These are phyloP conservation scores for Botrytis porri DNA, from an alignment of 2,329 filamentous ascomycete species.

Conservation along the genomic window DNA sequence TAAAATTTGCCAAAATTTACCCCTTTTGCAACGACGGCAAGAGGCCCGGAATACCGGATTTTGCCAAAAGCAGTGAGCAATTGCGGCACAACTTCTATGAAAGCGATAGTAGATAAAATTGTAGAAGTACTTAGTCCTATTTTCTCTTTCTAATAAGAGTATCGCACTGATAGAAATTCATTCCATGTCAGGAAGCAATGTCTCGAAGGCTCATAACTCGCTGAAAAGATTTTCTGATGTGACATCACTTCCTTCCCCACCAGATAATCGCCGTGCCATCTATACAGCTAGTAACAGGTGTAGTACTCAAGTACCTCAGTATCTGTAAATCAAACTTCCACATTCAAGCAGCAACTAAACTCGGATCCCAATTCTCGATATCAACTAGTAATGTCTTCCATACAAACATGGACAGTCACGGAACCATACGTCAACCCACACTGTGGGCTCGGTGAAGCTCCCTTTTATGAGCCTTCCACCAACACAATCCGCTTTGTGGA, in stretches of 20 bases:
- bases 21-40: background rate
- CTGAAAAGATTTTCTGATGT: constrained; percentile 17
- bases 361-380: background rate
- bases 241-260: constrained; percentile 10
- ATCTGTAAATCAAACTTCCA: too few species aligned
- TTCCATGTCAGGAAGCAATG: background rate
- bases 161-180: background rate
- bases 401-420: constrained; percentile 47
- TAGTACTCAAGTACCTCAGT: background rate
- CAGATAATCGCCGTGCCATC: background rate
- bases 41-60: background rate
- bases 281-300: background rate
- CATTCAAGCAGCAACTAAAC: background rate
- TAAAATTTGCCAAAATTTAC: background rate
- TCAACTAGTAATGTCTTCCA: constrained; percentile 20
- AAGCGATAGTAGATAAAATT: background rate
- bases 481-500: constrained; percentile 75
- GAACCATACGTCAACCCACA: constrained; percentile 56
- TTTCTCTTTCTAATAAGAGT: background rate
- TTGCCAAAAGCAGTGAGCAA: background rate
- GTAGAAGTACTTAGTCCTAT: constrained; percentile 1
- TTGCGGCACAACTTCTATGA: background rate
- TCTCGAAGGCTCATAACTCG: background rate
- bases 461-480: constrained; percentile 65
- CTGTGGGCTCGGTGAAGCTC: constrained; percentile 70